These are phyloP conservation scores for Chaetothyriales sp. DNA, from an alignment of 2,329 filamentous ascomycete species.

Conservation along the genomic window DNA sequence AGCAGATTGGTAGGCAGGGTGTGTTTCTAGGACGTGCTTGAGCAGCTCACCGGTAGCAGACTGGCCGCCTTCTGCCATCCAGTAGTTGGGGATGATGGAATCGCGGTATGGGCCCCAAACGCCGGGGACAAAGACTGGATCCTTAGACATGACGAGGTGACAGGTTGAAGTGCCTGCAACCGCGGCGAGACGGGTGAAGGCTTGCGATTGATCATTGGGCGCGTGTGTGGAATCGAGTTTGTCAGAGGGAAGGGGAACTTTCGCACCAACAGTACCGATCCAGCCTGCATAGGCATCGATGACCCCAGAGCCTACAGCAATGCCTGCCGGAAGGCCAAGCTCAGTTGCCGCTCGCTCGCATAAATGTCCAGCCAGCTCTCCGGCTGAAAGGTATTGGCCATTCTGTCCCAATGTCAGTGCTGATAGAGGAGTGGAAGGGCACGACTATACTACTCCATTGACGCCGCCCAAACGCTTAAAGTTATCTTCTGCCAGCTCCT, in stretches of 20 bases:
- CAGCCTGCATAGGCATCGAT: slow-evolving; percentile 98
- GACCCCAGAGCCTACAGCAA: slow-evolving; percentile 87
- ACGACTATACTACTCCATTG: slow-evolving; percentile 72
- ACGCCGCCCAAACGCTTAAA: slow-evolving; percentile 92
- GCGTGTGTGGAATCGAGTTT: slow-evolving; percentile 54
- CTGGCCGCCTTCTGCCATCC: slow-evolving; percentile 96
- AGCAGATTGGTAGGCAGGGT: slow-evolving; percentile 76
- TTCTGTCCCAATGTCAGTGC: slow-evolving; percentile 45
- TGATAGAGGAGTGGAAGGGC: slow-evolving; percentile 17
- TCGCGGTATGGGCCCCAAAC: slow-evolving; percentile 97
- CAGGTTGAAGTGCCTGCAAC: slow-evolving; percentile 96
- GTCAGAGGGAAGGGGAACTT: slow-evolving; percentile 60
- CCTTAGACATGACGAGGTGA: slow-evolving; percentile 86
- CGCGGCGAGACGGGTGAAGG: slow-evolving; percentile 81
- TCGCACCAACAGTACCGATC: slow-evolving; percentile 97
- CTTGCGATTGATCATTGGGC: slow-evolving; percentile 78
- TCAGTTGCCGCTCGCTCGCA: slow-evolving; percentile 71
- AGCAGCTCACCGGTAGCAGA: slow-evolving; percentile 90
- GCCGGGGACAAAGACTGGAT: slow-evolving; percentile 84
- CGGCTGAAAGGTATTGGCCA: slow-evolving; percentile 78
- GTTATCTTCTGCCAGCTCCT: slow-evolving; percentile 67
- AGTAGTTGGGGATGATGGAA: slow-evolving; percentile 78
- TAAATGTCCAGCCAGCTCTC: slow-evolving; percentile 74
- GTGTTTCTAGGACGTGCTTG: slow-evolving; percentile 87
- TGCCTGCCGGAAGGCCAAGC: slow-evolving; percentile 71